Conservation (phyloP, 352 stramenopile species). For the Globisporangium cystogenes region DNA sequence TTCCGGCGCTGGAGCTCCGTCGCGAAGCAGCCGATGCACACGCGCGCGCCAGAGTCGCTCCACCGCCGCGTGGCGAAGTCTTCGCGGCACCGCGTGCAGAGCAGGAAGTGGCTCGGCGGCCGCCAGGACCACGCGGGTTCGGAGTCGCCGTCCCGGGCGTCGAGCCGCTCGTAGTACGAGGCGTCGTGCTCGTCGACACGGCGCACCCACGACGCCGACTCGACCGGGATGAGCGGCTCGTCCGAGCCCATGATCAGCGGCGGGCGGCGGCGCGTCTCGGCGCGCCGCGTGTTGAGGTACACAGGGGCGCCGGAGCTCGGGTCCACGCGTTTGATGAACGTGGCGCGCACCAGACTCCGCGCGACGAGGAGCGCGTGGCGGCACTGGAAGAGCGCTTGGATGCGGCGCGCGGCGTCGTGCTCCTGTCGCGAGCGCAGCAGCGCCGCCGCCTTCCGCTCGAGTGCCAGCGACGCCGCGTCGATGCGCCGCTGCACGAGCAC, state of each 20-base stretch:
- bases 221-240: slow-evolving; percentile 36
- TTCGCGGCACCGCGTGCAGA: slow-evolving; percentile 42
- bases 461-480: slow-evolving; percentile 27
- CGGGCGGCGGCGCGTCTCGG: slow-evolving; percentile 28
- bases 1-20: slow-evolving; percentile 9
- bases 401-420: slow-evolving; percentile 37
- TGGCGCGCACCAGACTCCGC: slow-evolving; percentile 43
- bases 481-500: slow-evolving; percentile 48
- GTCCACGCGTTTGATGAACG: slow-evolving; percentile 59
- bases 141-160: neutral
- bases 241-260: slow-evolving; percentile 46
- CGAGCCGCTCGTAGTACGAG: slow-evolving; percentile 46
- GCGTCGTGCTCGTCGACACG: slow-evolving; percentile 36
- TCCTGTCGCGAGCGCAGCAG: slow-evolving; percentile 25
- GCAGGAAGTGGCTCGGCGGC: slow-evolving; percentile 47
- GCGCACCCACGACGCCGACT: slow-evolving; percentile 61
- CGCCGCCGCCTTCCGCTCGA: slow-evolving; percentile 20
- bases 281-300: slow-evolving; percentile 54
- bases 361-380: slow-evolving; percentile 34
- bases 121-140: slow-evolving; percentile 16
- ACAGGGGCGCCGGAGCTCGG: slow-evolving; percentile 37
- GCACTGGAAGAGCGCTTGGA: slow-evolving; percentile 61
- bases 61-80: slow-evolving; percentile 54
- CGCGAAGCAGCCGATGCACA: slow-evolving; percentile 63
- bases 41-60: slow-evolving; percentile 34